Conservation (phyloP, 164 flowering plant genomes). For the Dillenia turbinata region DNA sequence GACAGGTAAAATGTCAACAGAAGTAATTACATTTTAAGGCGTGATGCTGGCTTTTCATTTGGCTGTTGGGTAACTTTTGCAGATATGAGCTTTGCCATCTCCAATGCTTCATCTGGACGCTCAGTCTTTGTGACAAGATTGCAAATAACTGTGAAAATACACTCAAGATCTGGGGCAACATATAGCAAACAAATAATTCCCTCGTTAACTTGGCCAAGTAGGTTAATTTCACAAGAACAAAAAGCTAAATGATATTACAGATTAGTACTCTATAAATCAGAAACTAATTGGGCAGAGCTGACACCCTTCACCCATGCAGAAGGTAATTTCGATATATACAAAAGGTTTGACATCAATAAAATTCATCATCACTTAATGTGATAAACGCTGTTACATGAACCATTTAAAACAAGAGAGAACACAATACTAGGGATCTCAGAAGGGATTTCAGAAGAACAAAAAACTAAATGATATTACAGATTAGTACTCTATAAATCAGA, state of each 20-base stretch:
- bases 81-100: constrained; percentile 78
- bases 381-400: no score
- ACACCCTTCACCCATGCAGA: no score
- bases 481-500: no score
- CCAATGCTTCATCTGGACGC: constrained; percentile 62
- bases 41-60: constrained; percentile 79
- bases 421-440: no score
- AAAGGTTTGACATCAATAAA: no score
- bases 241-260: not conserved
- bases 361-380: no score
- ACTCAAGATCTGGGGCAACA: constrained; percentile 69
- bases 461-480: not conserved
- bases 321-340: no score
- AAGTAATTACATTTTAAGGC: constrained; percentile 74
- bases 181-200: not conserved
- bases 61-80: constrained; percentile 63
- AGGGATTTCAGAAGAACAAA: not conserved
- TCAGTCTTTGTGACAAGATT: constrained; percentile 78
- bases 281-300: no score
- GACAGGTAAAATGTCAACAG: not conserved
- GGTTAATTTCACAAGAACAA: not conserved
- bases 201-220: not conserved
- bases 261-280: no score
- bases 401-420: no score
- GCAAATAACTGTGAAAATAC: constrained; percentile 76